Evolutionary conservation across 73 alveolate species (phyloP).

Genomic region (Tetrahymena thermophila): DNA sequence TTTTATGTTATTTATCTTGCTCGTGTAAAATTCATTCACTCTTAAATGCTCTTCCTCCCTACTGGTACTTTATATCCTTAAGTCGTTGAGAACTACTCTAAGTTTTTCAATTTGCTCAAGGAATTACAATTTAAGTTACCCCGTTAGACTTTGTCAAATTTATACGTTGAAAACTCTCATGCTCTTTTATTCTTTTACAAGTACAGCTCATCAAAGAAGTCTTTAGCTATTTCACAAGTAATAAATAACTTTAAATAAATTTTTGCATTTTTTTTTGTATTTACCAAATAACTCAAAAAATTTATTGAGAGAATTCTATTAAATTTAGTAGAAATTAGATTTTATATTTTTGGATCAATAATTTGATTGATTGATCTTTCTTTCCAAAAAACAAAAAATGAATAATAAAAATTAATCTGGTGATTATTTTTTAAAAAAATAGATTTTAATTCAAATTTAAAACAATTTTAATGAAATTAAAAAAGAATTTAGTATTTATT

Average conservation of each 20-base stretch:
- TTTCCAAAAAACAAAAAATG: no score
- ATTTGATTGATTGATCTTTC: no score
- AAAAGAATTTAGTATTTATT: not conserved
- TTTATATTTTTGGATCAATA: not conserved
- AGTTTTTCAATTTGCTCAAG: not conserved
- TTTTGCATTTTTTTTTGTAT: not conserved
- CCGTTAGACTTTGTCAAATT: not conserved
- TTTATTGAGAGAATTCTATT: not conserved
- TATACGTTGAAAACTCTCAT: not conserved
- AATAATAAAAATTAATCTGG: no score
- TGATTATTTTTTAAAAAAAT: no score
- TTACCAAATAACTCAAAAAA: no score
- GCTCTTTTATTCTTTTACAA: not conserved
- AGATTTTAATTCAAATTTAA: no score
- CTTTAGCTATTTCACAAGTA: not conserved
- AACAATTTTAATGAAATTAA: not conserved
- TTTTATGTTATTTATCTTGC: not conserved
- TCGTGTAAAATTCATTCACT: not conserved
- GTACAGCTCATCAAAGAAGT: not conserved
- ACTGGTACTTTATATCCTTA: not conserved
- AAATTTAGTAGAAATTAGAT: not conserved
- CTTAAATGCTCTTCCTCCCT: not conserved
- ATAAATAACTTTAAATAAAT: not conserved
- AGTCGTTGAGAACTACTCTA: not conserved
- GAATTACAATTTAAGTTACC: not conserved